Conservation (phyloP, 495 filamentous ascomycete genomes). For the Evansstolkia leycettana region DNA sequence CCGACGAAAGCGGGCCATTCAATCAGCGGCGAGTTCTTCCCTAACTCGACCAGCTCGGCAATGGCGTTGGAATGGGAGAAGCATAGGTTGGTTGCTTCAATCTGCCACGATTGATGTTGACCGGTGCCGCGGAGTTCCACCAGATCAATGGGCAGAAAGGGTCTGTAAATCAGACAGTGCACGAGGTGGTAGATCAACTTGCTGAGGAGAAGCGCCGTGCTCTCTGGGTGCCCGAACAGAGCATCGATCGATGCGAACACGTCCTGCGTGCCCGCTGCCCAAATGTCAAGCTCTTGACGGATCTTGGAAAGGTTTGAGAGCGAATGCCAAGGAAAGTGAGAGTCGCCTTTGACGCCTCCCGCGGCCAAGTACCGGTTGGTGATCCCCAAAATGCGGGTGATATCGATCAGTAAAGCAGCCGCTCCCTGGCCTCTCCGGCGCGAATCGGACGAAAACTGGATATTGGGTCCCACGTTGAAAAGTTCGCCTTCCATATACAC, state of each 20-base stretch:
- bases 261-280: constrained; percentile 71
- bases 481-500: constrained; percentile 58
- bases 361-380: constrained; percentile 75
- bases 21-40: constrained; percentile 47
- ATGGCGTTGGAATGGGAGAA: constrained; percentile 82
- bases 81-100: constrained; percentile 74
- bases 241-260: constrained; percentile 63
- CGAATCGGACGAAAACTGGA: constrained; percentile 52
- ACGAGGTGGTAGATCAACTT: constrained; percentile 77
- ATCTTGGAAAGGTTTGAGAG: constrained; percentile 77
- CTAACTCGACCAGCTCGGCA: constrained; percentile 68
- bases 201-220: constrained; percentile 63
- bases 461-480: constrained; percentile 61
- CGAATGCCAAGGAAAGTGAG: constrained; percentile 80
- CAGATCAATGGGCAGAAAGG: constrained; percentile 73
- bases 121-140: constrained; percentile 64
- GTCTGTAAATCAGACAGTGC: constrained; percentile 73
- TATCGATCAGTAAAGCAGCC: constrained; percentile 66
- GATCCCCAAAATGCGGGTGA: constrained; percentile 67
- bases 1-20: constrained; percentile 78
- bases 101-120: constrained; percentile 85
- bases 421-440: constrained; percentile 58
- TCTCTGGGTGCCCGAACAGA: constrained; percentile 65
- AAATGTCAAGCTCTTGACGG: constrained; percentile 69
- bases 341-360: constrained; percentile 77